phyloP scores from a whole-genome alignment of 805 yeast genomes.

The Metschnikowia peoriensis region DNA sequence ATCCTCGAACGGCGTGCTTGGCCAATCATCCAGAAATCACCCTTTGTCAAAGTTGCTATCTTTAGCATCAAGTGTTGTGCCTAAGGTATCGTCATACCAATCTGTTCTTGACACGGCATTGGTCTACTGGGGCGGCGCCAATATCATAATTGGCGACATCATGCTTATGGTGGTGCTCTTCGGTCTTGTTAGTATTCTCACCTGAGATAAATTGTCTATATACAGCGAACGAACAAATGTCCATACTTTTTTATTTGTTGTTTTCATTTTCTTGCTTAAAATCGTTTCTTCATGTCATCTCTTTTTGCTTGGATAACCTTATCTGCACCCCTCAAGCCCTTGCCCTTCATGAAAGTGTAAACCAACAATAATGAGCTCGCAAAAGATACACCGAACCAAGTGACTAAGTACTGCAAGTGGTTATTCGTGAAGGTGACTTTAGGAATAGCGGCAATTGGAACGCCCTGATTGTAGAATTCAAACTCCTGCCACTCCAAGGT shows the following conservation, averaged over 20 bases:
- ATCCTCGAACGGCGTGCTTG: slow-evolving; percentile 23
- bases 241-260: background rate
- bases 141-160: slow-evolving; percentile 37
- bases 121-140: slow-evolving; percentile 37
- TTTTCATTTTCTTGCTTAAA: background rate
- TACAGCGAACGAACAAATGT: slow-evolving; percentile 3
- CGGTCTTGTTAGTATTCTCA: slow-evolving; percentile 31
- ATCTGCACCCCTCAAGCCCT: slow-evolving; percentile 36
- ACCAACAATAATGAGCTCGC: slow-evolving; percentile 67
- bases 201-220: slow-evolving; percentile 4
- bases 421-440: slow-evolving; percentile 80
- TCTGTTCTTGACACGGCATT: slow-evolving; percentile 28
- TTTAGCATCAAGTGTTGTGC: slow-evolving; percentile 35
- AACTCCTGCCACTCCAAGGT: slow-evolving; percentile 42
- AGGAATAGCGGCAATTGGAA: slow-evolving; percentile 86
- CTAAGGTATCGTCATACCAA: slow-evolving; percentile 29
- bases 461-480: slow-evolving; percentile 74
- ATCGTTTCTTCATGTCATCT: slow-evolving; percentile 31
- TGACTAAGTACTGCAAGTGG: slow-evolving; percentile 86
- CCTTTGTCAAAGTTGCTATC: slow-evolving; percentile 27
- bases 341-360: slow-evolving; percentile 31
- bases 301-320: slow-evolving; percentile 40
- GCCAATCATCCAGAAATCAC: slow-evolving; percentile 25
- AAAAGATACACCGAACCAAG: slow-evolving; percentile 90
- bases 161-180: slow-evolving; percentile 37